phyloP scores from a whole-genome alignment of 768 basidiomycete species.

The Mycena rosella region DNA sequence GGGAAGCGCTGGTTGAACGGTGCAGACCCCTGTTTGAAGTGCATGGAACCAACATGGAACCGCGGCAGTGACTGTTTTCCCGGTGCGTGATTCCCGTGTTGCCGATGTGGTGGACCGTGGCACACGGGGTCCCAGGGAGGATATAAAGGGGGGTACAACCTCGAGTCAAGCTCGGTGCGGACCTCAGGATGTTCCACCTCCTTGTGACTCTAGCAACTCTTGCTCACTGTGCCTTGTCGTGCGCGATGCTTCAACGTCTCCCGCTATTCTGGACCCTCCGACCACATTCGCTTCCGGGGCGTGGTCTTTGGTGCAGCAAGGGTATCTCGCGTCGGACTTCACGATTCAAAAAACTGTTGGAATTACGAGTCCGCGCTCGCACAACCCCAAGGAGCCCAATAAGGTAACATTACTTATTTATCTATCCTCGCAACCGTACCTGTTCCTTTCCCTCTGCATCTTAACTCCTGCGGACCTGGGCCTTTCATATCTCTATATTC shows the following conservation, averaged over 20 bases:
- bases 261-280: constrained; percentile 15
- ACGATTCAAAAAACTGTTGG: constrained; percentile 6
- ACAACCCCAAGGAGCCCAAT: too few relatives aligned
- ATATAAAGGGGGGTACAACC: constrained; percentile 8
- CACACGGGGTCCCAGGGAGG: constrained; percentile 3
- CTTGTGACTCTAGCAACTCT: constrained; percentile 19
- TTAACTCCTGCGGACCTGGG: too few relatives aligned
- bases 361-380: too few relatives aligned
- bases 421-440: too few relatives aligned
- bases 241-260: constrained; percentile 20
- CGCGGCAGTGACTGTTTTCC: not conserved
- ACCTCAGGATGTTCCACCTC: constrained; percentile 19
- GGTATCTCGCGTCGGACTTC: constrained; percentile 16
- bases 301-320: constrained; percentile 24
- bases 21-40: too few relatives aligned
- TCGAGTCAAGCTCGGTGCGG: constrained; percentile 14
- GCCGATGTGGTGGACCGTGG: constrained; percentile 1
- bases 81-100: not conserved
- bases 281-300: constrained; percentile 20
- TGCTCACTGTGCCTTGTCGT: constrained; percentile 13
- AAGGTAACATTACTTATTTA: too few relatives aligned
- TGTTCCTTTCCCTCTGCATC: too few relatives aligned
- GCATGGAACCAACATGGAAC: constrained; percentile 2
- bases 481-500: too few relatives aligned
- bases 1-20: constrained; percentile 19